These are phyloP conservation scores for Leccinellum luteum DNA, from an alignment of 768 basidiomycete genomes.

Conservation along the genomic window DNA sequence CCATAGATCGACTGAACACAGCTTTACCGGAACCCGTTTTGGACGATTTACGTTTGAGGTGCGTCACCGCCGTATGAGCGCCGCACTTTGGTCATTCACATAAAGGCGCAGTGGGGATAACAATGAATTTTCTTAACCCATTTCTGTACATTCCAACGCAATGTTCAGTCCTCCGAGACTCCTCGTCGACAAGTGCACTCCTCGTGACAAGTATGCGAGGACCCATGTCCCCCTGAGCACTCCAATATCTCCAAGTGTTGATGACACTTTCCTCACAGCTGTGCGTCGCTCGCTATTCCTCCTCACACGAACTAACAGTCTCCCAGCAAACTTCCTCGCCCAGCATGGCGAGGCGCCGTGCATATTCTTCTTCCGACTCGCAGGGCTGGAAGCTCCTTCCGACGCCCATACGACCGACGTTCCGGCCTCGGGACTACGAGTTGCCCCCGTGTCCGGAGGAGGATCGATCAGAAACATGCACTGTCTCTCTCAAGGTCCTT, in stretches of 20 bases:
- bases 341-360: constrained; percentile 26
- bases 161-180: constrained; percentile 26
- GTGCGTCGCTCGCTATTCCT: constrained; percentile 12
- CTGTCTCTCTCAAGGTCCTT: constrained; percentile 31
- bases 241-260: constrained; percentile 26
- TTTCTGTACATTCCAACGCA: constrained; percentile 1
- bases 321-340: constrained; percentile 17
- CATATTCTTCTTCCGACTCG: constrained; percentile 33
- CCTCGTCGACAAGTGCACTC: constrained; percentile 34
- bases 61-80: constrained; percentile 10
- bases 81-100: constrained; percentile 17
- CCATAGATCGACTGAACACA: constrained; percentile 12
- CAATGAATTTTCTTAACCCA: background rate
- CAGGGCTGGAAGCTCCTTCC: constrained; percentile 32
- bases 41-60: constrained; percentile 27
- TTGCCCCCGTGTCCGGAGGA: constrained; percentile 30
- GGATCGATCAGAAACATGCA: constrained; percentile 23
- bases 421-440: constrained; percentile 34
- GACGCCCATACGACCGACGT: constrained; percentile 33
- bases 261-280: constrained; percentile 24
- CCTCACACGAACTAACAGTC: background rate
- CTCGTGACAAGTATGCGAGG: constrained; percentile 33
- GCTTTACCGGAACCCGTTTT: constrained; percentile 6
- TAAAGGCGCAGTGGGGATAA: constrained; percentile 20
- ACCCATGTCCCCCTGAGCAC: constrained; percentile 29